Base-by-base conservation (phyloP, 2,329 filamentous ascomycete species). In the Chrysoporthe cubensis region DNA sequence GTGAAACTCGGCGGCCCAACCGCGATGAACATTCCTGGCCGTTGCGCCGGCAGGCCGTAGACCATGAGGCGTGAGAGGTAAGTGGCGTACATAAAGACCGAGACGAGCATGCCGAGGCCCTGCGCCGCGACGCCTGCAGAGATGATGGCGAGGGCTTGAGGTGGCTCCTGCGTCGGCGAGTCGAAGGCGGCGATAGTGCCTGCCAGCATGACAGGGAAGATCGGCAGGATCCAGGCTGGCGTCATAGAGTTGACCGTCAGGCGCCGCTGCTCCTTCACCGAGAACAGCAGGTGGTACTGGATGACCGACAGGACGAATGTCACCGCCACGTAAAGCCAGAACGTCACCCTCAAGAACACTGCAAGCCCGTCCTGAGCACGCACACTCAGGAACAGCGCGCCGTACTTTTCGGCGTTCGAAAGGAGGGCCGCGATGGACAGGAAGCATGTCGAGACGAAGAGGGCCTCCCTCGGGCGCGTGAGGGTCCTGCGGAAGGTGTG, bases 11-110 rank as follows among this genome's bases (percentile, higher is more conserved):
- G 86, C 8, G 87, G 87, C 0, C 87, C 88, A 48, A 90, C 87
- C 58, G 85, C 85, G 73, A 90, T 89, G 77, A 89, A 90, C 83
- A 90, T 87, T 4, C 83, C 87, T 0, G 87, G 86, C 60, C 88
- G 78, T 66, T 85, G 84, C 67, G 83, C 82, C 2, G 87, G 87
- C 9, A 89, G 80, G 1, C 87, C 78, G 26, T 81, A 81, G 64
- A 83, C 80, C 81, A 90, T 85, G 21, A 90, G 78, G 1, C 87
- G 80, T n/a, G 82, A 83, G 63, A 89, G 80, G 73, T 87, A 89
- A 67, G 84, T 84, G 1, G 85, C 81, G 74, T 88, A 88, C 81
- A 89, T 86, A 75, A 88, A 82, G 52, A 85, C 80, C 21, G 84
- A 83, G 59, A 90, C 79, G 21, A 85, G 80, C 73, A 88, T 84